Evolutionary conservation across 225 moss, liverwort and hornwort genomes (phyloP).

Genomic region (Bryum argenteum): DNA sequence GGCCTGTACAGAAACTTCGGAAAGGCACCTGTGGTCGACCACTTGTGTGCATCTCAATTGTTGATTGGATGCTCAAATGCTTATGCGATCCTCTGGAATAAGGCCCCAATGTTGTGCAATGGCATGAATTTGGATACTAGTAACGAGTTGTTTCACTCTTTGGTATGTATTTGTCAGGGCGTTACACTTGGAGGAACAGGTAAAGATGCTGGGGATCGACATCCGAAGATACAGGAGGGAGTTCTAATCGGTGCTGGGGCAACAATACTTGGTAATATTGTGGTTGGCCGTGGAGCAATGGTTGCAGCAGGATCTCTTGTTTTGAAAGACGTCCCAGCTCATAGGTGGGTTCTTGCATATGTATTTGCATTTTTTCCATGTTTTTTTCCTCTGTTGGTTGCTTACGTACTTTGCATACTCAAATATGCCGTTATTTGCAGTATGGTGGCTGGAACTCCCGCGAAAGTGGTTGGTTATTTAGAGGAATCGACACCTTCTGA

Average conservation of each 20-base stretch:
- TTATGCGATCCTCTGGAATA: neutral
- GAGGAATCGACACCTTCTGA: conserved; percentile 81
- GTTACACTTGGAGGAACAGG: conserved; percentile 98
- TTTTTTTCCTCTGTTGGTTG: conserved; percentile 1
- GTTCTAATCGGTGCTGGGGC: conserved; percentile 96
- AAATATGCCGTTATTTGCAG: conserved; percentile 45
- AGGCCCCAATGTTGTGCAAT: conserved; percentile 1
- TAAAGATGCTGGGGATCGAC: conserved; percentile 84
- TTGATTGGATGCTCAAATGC: conserved; percentile 7
- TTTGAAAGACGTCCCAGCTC: conserved; percentile 87
- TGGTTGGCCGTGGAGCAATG: conserved; percentile 94
- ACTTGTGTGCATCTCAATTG: neutral
- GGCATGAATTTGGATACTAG: conserved; percentile 1
- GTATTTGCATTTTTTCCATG: conserved; percentile 10
- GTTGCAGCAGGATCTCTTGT: conserved; percentile 96
- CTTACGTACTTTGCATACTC: neutral
- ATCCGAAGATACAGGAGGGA: conserved; percentile 92
- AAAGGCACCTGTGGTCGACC: neutral
- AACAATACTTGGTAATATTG: conserved; percentile 86
- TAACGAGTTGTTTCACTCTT: conserved; percentile 6
- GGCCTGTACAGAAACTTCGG: conserved; percentile 5
- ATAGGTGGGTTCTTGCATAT: conserved; percentile 53
- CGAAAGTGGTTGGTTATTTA: conserved; percentile 83
- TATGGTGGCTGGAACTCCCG: conserved; percentile 98
- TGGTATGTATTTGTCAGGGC: conserved; percentile 54